Conservation (phyloP, 2,329 filamentous ascomycete species). For the Septoria linicola region DNA sequence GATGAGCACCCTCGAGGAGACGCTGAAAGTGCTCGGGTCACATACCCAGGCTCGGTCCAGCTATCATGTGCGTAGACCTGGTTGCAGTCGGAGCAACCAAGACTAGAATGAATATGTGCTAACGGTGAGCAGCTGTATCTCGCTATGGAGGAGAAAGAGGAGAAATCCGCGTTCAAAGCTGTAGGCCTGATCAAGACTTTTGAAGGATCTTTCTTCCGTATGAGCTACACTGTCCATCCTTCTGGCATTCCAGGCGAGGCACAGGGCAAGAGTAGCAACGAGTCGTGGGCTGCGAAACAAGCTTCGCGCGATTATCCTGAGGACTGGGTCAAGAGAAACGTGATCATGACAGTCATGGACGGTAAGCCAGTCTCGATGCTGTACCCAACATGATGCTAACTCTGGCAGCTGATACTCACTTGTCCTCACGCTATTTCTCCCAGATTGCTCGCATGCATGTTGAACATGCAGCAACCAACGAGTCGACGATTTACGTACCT, state of each 20-base stretch:
- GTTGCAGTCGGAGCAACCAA: neutral
- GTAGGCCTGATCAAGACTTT: constrained; percentile 62
- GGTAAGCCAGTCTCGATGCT: constrained; percentile 51
- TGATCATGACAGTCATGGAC: constrained; percentile 71
- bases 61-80: constrained; percentile 64
- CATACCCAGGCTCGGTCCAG: constrained; percentile 62
- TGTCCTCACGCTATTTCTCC: constrained; percentile 66
- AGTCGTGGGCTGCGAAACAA: constrained; percentile 68
- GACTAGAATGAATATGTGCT: constrained; percentile 11
- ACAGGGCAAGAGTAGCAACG: constrained; percentile 72
- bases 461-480: constrained; percentile 58
- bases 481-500: constrained; percentile 65
- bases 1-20: constrained; percentile 65
- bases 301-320: constrained; percentile 61
- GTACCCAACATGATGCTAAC: constrained; percentile 15
- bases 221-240: constrained; percentile 68
- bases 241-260: constrained; percentile 65
- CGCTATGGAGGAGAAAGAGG: constrained; percentile 70
- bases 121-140: constrained; percentile 59
- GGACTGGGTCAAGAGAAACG: constrained; percentile 53
- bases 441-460: constrained; percentile 64
- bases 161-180: constrained; percentile 61
- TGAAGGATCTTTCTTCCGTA: constrained; percentile 62
- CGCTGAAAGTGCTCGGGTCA: constrained; percentile 65
- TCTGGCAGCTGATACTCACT: constrained; percentile 64